Evolutionary conservation across 2,329 filamentous ascomycete species (phyloP), one percentile per base, ranked within the genome.

Genomic region (Colletotrichum sp.): DNA sequence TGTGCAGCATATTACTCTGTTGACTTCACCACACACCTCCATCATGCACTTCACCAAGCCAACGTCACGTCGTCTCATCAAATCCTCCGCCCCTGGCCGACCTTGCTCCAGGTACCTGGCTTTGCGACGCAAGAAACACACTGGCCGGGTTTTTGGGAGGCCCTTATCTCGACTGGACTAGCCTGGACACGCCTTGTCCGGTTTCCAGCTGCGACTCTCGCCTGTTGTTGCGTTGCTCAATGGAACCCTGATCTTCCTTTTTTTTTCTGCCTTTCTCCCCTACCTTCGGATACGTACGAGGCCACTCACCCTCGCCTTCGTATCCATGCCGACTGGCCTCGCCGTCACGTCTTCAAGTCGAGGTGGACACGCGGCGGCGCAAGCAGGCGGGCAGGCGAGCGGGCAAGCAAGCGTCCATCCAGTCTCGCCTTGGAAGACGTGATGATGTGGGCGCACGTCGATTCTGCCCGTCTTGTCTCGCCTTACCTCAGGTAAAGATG

Each of bases 81-180:
- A 72, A 68, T 57, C 30, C 30, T 34, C 49, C 39, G 32, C 52
- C 36, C 26, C 64, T 60, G 64, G 26, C 39, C 32, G 55, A n/a
- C 34, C 18, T 49, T 57, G 73, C 69, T 59, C 73, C 73, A 76
- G 73, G 63, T 68, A 76, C 69, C 73, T 72, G 73, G 73, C 63
- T n/a, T 68, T 28, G 57, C 36, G 52, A 64, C 60, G 21, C 10
- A 15, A 24, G 63, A 57, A 57, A 28, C 44, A 72, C 73, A 34
- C 13, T 15, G 73, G 72, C 69, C 73, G 62, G 73, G 73, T 76
- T 67, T 44, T 28, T 67, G 69, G 73, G 63, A 76, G 69, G 55
- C 63, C n/a, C 26, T 64, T 64, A 59, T 72, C 30, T 57, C 21
- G 32, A 63, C 55, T 72, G 49, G 36, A 59, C 59, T 59, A 67